Evolutionary conservation across 768 basidiomycete genomes (phyloP).

Genomic region (Termitomyces sp.): DNA sequence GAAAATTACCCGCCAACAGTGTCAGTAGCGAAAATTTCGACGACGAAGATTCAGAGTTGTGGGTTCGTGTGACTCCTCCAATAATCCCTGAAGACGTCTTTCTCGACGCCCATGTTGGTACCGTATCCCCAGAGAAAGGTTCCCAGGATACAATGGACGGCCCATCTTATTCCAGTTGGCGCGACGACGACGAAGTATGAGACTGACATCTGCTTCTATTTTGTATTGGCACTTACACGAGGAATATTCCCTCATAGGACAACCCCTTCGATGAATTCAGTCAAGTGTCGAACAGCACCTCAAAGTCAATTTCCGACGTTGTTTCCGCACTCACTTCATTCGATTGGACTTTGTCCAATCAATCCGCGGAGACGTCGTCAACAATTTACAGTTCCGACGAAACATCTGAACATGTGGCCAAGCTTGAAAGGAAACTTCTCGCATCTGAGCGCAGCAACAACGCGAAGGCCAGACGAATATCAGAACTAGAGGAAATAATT

Average conservation of each 20-base stretch:
- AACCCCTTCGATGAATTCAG: conserved; percentile 6
- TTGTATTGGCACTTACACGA: not conserved
- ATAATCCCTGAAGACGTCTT: not conserved
- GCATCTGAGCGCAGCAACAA: conserved; percentile 29
- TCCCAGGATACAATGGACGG: not conserved
- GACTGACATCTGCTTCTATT: not conserved
- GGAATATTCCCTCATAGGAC: conserved; percentile 3
- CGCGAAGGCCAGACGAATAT: conserved; percentile 27
- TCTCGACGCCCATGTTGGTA: not conserved
- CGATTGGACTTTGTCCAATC: conserved; percentile 15
- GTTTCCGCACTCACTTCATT: conserved; percentile 3
- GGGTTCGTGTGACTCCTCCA: conserved; percentile 8
- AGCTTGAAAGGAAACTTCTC: conserved; percentile 31
- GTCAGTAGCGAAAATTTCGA: not conserved
- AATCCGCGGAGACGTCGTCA: conserved; percentile 12
- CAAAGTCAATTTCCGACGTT: not conserved
- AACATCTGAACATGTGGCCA: conserved; percentile 23
- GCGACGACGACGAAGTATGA: conserved; percentile 8
- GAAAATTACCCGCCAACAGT: not conserved
- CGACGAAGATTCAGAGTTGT: conserved; percentile 3
- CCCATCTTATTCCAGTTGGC: not conserved
- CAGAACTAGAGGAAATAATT: conserved; percentile 21
- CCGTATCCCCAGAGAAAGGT: not conserved
- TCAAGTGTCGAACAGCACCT: conserved; percentile 6
- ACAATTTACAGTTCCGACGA: conserved; percentile 8